Percentiles rank a stretch among this genome's conserved stretches.
Evolutionary conservation across 2,329 filamentous ascomycete genomes (phyloP).

Genomic region (Chaetomium sp.): DNA sequence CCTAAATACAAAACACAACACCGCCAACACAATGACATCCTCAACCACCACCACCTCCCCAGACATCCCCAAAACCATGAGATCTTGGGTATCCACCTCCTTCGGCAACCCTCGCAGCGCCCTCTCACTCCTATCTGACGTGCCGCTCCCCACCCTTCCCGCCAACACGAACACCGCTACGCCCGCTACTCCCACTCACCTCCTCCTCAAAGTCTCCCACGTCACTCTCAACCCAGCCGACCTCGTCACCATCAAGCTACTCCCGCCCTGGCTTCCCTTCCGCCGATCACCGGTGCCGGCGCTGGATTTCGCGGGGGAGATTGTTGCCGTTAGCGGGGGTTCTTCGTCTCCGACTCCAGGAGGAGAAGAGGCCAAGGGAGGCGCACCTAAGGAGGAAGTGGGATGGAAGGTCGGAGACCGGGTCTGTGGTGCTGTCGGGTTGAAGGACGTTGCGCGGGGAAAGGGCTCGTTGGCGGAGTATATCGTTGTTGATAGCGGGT

Average conservation of each 20-base stretch:
- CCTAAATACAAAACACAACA: background rate
- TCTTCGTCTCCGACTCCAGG: too few relatives aligned
- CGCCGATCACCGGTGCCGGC: slow-evolving; percentile 27
- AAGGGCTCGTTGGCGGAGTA: slow-evolving; percentile 32
- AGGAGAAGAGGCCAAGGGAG: background rate
- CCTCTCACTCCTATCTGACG: slow-evolving; percentile 10
- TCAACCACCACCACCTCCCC: background rate
- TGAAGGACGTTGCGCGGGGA: slow-evolving; percentile 25
- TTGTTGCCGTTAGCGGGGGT: slow-evolving; percentile 26
- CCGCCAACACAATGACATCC: background rate
- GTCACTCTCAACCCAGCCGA: slow-evolving; percentile 35
- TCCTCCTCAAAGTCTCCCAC: slow-evolving; percentile 30
- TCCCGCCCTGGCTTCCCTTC: slow-evolving; percentile 32
- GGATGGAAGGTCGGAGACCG: slow-evolving; percentile 21
- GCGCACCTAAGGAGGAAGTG: background rate
- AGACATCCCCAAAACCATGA: slow-evolving; percentile 8
- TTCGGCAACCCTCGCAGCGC: slow-evolving; percentile 4
- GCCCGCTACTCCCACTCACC: background rate
- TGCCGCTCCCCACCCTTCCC: slow-evolving; percentile 1
- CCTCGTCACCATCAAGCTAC: slow-evolving; percentile 27
- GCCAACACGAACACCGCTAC: background rate
- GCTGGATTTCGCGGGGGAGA: slow-evolving; percentile 32
- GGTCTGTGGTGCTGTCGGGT: slow-evolving; percentile 29
- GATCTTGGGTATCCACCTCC: slow-evolving; percentile 10
- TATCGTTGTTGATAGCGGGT: slow-evolving; percentile 27